A percentile compares a stretch with the other conserved stretches of the same genome.
Evolutionary conservation across 2,329 filamentous ascomycete genomes (phyloP).

Genomic region (Stagonosporopsis vannaccii): DNA sequence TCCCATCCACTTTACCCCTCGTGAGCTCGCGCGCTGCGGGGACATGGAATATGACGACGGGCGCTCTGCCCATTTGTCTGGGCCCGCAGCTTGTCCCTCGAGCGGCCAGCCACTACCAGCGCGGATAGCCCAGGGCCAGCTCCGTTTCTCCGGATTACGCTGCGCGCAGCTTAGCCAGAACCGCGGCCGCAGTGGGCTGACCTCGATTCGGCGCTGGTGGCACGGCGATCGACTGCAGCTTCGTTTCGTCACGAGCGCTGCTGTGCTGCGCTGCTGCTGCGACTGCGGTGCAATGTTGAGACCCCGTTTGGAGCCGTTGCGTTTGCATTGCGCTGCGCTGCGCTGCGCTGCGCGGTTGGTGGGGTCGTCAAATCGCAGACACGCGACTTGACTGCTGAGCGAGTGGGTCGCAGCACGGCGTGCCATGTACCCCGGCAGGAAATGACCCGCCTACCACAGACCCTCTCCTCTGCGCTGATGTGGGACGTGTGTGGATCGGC

Average conservation of each 20-base stretch:
- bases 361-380: neutral
- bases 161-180: slow-evolving; percentile 16
- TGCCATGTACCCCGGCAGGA: neutral
- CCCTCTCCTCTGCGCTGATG: too few species aligned
- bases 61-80: slow-evolving; percentile 37
- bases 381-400: neutral
- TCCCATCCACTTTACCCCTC: slow-evolving; percentile 30
- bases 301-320: too few species aligned
- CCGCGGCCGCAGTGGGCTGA: slow-evolving; percentile 26
- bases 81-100: slow-evolving; percentile 31
- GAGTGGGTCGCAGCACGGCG: slow-evolving; percentile 6
- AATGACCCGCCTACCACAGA: neutral
- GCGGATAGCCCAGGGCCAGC: slow-evolving; percentile 22
- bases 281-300: neutral
- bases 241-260: too few species aligned
- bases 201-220: neutral
- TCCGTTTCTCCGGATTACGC: slow-evolving; percentile 38
- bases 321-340: too few species aligned
- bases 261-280: neutral
- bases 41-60: slow-evolving; percentile 45
- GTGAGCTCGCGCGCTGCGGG: slow-evolving; percentile 36
- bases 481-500: too few species aligned
- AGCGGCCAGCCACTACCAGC: slow-evolving; percentile 28
- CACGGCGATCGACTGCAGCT: too few species aligned
- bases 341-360: too few species aligned